Percentiles rank a stretch among this genome's conserved stretches.
These are phyloP conservation scores for Goffeauzyma gilvescens DNA, from an alignment of 768 basidiomycete species.

Conservation along the genomic window DNA sequence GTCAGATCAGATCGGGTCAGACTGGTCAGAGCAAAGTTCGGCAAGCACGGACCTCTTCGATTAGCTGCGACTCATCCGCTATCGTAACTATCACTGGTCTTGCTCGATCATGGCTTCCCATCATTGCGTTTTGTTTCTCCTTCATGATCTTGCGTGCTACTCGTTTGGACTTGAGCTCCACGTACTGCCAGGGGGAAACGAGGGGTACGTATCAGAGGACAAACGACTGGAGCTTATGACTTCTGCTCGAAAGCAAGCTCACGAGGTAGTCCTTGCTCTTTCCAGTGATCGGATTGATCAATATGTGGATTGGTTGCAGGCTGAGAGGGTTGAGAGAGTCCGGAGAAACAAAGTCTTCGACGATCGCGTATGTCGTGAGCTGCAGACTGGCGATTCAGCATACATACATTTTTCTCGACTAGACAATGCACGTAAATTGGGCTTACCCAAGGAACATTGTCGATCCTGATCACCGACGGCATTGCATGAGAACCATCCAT, in stretches of 20 bases:
- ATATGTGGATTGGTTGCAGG: conserved; percentile 19
- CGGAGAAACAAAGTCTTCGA: conserved; percentile 15
- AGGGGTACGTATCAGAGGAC: not conserved
- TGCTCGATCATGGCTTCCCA: conserved; percentile 14
- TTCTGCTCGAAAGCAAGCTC: too few relatives aligned
- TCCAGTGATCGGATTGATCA: conserved; percentile 18
- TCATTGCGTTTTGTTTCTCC: conserved; percentile 16
- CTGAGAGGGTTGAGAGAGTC: conserved; percentile 9
- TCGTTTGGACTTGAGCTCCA: conserved; percentile 15
- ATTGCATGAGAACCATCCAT: not conserved
- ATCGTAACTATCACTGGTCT: too few relatives aligned
- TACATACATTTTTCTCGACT: not conserved
- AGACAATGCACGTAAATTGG: not conserved
- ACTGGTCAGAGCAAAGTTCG: too few relatives aligned
- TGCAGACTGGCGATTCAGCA: not conserved
- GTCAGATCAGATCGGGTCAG: too few relatives aligned
- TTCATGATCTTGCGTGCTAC: conserved; percentile 17
- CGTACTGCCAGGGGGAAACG: conserved; percentile 12
- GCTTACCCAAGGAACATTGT: conserved; percentile 26
- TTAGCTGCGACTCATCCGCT: too few relatives aligned
- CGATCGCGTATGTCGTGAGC: conserved; percentile 19
- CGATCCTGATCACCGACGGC: conserved; percentile 17
- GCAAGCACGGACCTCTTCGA: too few relatives aligned
- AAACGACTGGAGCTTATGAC: not conserved
- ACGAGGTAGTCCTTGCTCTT: conserved; percentile 23